These are phyloP conservation scores for Thelonectria olida DNA, from an alignment of 2,329 filamentous ascomycete genomes.

Conservation along the genomic window DNA sequence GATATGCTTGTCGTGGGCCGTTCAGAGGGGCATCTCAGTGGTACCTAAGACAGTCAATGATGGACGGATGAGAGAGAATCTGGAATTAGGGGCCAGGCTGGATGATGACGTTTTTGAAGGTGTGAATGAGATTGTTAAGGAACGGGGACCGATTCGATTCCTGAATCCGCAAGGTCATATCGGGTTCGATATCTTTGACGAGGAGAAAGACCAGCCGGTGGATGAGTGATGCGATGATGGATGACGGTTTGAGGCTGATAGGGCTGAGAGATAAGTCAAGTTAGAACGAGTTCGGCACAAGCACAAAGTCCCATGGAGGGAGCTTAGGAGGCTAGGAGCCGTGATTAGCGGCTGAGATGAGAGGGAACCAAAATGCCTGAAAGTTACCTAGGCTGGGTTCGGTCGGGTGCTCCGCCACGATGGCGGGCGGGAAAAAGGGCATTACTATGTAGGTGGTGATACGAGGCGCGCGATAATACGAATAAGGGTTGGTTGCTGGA, in stretches of 20 bases:
- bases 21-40: background rate
- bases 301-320: background rate
- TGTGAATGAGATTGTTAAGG: background rate
- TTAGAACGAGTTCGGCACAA: background rate
- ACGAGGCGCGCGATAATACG: background rate
- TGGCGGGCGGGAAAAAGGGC: too few species aligned
- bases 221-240: background rate
- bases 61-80: background rate
- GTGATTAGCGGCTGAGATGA: background rate
- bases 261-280: slow-evolving; percentile 13
- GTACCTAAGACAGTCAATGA: background rate
- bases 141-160: background rate
- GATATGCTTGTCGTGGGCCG: background rate
- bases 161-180: background rate
- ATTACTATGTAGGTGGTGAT: slow-evolving; percentile 7
- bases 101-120: background rate
- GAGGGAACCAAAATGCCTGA: slow-evolving; percentile 13
- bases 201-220: background rate
- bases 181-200: background rate
- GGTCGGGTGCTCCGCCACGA: slow-evolving; percentile 13
- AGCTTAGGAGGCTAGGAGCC: too few species aligned
- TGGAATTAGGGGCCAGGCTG: background rate
- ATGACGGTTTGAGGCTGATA: slow-evolving; percentile 1
- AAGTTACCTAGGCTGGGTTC: slow-evolving; percentile 1
- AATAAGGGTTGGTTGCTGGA: too few species aligned